These are phyloP conservation scores for Diddensiella caesifluorescens DNA, from an alignment of 805 yeast species.

Conservation along the genomic window DNA sequence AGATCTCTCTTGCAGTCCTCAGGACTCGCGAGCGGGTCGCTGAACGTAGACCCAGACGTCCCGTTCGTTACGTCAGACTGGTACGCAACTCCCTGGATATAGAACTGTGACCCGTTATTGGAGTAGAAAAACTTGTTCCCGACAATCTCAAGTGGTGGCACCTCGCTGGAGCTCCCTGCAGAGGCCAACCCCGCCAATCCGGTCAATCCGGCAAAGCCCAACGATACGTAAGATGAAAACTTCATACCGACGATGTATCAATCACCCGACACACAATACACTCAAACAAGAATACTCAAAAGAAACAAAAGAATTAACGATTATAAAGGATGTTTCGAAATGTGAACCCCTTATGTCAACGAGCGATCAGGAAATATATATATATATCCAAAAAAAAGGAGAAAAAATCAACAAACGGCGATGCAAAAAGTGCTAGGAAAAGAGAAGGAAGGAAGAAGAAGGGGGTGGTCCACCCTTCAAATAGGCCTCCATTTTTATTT, in stretches of 20 bases:
- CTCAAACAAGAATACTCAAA: no score
- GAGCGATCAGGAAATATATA: no score
- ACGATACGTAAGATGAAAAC: slow-evolving; percentile 4
- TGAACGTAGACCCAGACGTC: slow-evolving; percentile 60
- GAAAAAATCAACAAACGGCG: not conserved
- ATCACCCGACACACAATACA: no score
- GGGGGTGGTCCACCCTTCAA: no score
- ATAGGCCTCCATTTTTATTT: no score
- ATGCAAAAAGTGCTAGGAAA: not conserved
- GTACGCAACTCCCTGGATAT: slow-evolving; percentile 82
- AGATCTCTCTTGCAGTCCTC: slow-evolving; percentile 73
- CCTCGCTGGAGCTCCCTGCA: slow-evolving; percentile 14
- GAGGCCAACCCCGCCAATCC: slow-evolving; percentile 3
- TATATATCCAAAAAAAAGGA: not conserved
- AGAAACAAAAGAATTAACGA: no score
- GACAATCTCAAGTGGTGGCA: slow-evolving; percentile 52
- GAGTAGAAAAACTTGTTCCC: slow-evolving; percentile 77
- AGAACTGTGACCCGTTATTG: slow-evolving; percentile 73
- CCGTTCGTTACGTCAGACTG: slow-evolving; percentile 56
- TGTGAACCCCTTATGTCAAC: no score
- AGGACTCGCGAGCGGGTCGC: slow-evolving; percentile 74
- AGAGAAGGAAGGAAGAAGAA: no score
- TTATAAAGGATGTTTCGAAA: no score
- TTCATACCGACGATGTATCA: no score
- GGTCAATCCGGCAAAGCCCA: slow-evolving; percentile 19